Conservation (phyloP, 1,139 yeast genomes). For the Hansenula lynferdii region DNA sequence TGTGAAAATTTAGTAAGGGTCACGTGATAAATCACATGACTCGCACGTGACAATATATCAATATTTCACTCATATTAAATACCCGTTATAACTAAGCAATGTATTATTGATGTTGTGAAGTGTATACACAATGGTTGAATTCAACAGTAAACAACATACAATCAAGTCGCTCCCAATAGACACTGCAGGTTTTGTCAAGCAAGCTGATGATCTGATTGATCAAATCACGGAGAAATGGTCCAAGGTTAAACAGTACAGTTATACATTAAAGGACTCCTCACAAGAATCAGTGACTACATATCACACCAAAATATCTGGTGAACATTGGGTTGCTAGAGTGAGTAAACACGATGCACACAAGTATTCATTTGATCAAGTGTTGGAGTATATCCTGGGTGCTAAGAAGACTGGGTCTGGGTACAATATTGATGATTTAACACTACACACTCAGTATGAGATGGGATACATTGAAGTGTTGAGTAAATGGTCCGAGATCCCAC, state of each 20-base stretch:
- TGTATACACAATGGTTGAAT: slow-evolving; percentile 9
- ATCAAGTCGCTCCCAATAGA: slow-evolving; percentile 19
- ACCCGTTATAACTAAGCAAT: too few species aligned
- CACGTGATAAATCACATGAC: too few species aligned
- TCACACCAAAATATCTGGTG: slow-evolving; percentile 28
- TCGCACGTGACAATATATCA: too few species aligned
- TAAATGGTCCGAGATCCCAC: slow-evolving; percentile 18
- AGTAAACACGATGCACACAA: slow-evolving; percentile 33
- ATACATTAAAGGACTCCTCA: slow-evolving; percentile 19
- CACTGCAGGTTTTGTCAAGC: slow-evolving; percentile 17
- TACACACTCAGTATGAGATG: slow-evolving; percentile 24
- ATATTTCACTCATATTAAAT: too few species aligned
- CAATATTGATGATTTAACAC: slow-evolving; percentile 20
- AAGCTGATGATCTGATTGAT: slow-evolving; percentile 22
- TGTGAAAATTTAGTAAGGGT: too few species aligned
- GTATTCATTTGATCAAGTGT: slow-evolving; percentile 32
- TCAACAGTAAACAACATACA: slow-evolving; percentile 13
- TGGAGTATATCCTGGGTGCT: slow-evolving; percentile 28
- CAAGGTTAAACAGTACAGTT: slow-evolving; percentile 25
- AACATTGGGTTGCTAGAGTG: slow-evolving; percentile 43
- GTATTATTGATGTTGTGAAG: not conserved
- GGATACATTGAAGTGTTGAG: slow-evolving; percentile 27
- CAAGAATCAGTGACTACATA: slow-evolving; percentile 32
- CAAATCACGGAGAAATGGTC: slow-evolving; percentile 24
- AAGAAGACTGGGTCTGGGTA: slow-evolving; percentile 9